Conservation (phyloP, 371 early-diverging fungal species). For the Mycotypha africana region DNA sequence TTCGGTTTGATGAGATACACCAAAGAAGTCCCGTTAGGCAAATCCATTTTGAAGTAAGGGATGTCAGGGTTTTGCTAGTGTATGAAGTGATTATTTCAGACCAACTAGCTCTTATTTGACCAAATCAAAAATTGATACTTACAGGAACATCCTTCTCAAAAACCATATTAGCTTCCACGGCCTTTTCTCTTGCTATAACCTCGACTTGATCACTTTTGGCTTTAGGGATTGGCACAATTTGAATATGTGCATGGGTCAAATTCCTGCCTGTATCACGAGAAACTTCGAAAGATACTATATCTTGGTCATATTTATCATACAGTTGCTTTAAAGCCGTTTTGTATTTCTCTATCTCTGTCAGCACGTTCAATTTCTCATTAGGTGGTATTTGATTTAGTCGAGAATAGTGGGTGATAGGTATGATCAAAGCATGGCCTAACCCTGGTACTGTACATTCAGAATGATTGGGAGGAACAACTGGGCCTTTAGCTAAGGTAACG, state of each 20-base stretch:
- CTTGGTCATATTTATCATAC: slow-evolving; percentile 45
- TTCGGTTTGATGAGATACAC: slow-evolving; percentile 39
- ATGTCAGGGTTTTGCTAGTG: slow-evolving; percentile 25
- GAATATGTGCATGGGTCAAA: slow-evolving; percentile 59
- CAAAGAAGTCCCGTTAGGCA: slow-evolving; percentile 47
- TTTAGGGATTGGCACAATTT: slow-evolving; percentile 51
- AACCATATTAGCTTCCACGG: slow-evolving; percentile 24
- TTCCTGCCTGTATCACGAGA: slow-evolving; percentile 41
- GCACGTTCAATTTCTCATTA: slow-evolving; percentile 33
- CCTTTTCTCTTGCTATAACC: slow-evolving; percentile 27
- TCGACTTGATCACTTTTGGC: slow-evolving; percentile 30
- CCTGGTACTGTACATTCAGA: slow-evolving; percentile 44
- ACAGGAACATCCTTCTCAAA: slow-evolving; percentile 42
- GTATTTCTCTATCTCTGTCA: slow-evolving; percentile 56
- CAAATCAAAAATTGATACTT: slow-evolving; percentile 7
- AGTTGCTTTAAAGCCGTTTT: slow-evolving; percentile 44
- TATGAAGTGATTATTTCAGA: too few species aligned
- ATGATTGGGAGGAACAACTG: slow-evolving; percentile 33
- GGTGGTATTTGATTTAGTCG: slow-evolving; percentile 43
- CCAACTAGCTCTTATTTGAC: too few species aligned
- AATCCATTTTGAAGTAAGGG: slow-evolving; percentile 61
- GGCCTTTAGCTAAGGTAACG: slow-evolving; percentile 73
- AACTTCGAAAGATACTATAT: slow-evolving; percentile 68
- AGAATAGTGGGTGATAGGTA: slow-evolving; percentile 69
- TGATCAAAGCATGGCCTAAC: slow-evolving; percentile 66